phyloP scores from a whole-genome alignment of 2,329 filamentous ascomycete genomes.

The Ophiostoma quercus region DNA sequence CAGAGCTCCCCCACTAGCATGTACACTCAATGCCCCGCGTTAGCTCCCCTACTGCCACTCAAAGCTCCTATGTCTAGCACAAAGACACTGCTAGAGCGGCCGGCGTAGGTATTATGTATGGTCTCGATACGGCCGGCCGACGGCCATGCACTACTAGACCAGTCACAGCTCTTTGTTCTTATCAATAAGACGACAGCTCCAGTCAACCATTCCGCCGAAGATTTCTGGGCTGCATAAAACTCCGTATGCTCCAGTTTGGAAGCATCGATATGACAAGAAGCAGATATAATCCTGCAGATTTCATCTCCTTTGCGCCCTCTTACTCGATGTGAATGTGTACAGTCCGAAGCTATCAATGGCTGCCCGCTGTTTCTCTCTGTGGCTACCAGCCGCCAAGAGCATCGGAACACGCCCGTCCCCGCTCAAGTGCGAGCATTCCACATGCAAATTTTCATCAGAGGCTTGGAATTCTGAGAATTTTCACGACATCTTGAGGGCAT shows the following conservation, averaged over 20 bases:
- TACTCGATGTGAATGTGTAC: slow-evolving; percentile 5
- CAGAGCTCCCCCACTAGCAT: slow-evolving; percentile 10
- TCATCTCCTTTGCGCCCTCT: background rate
- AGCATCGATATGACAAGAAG: background rate
- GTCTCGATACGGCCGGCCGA: background rate
- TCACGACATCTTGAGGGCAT: background rate
- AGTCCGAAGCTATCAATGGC: background rate
- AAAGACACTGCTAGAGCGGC: background rate
- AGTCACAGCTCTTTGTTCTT: slow-evolving; percentile 7
- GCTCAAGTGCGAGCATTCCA: background rate
- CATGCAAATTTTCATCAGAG: background rate
- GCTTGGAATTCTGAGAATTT: background rate
- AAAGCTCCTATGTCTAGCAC: background rate
- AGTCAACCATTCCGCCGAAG: background rate
- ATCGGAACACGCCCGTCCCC: background rate
- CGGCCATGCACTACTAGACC: slow-evolving; percentile 11
- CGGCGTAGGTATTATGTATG: background rate
- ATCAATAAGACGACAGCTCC: background rate
- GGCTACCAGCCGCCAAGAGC: background rate
- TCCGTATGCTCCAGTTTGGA: background rate
- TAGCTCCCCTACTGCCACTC: background rate
- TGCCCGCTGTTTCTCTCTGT: background rate
- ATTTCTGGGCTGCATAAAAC: background rate
- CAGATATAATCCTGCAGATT: background rate
- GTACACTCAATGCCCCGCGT: background rate